Percentiles rank a stretch among this genome's conserved stretches.
Conservation (phyloP, 495 filamentous ascomycete species). For the Amphirosellinia nigrospora region DNA sequence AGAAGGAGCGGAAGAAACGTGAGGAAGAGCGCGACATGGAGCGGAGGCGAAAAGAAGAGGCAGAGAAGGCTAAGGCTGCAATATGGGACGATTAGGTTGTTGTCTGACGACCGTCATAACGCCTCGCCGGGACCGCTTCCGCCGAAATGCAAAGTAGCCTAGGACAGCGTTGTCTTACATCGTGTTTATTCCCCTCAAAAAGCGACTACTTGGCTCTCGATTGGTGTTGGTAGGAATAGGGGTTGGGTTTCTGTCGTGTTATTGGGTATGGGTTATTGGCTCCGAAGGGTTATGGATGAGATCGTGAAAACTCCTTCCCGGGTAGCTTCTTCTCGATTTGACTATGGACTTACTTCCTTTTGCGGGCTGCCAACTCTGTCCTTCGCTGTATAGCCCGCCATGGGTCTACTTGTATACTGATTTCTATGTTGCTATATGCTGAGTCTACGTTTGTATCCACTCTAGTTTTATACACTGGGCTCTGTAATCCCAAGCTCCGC, state of each 20-base stretch:
- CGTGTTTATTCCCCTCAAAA: neutral
- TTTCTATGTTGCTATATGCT: neutral
- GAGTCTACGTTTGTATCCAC: neutral
- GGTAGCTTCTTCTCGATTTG: neutral
- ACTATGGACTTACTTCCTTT: neutral
- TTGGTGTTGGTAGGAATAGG: neutral
- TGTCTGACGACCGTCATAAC: neutral
- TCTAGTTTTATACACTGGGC: neutral
- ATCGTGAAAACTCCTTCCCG: no score
- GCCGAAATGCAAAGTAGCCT: no score
- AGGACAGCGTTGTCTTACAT: no score
- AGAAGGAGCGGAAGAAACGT: slow-evolving; percentile 80
- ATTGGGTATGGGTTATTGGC: neutral
- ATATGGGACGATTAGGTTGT: slow-evolving; percentile 78
- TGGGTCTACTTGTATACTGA: neutral
- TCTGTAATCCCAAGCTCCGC: neutral
- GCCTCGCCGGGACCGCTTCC: neutral
- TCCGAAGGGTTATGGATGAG: neutral
- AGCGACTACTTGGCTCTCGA: neutral
- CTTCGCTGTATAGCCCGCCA: neutral
- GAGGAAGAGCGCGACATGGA: slow-evolving; percentile 74
- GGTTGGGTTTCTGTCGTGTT: neutral
- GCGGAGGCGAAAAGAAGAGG: slow-evolving; percentile 67
- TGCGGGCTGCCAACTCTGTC: neutral
- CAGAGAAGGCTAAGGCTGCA: slow-evolving; percentile 71